Conservation (phyloP, 495 filamentous ascomycete genomes). For the Neurospora sp. region DNA sequence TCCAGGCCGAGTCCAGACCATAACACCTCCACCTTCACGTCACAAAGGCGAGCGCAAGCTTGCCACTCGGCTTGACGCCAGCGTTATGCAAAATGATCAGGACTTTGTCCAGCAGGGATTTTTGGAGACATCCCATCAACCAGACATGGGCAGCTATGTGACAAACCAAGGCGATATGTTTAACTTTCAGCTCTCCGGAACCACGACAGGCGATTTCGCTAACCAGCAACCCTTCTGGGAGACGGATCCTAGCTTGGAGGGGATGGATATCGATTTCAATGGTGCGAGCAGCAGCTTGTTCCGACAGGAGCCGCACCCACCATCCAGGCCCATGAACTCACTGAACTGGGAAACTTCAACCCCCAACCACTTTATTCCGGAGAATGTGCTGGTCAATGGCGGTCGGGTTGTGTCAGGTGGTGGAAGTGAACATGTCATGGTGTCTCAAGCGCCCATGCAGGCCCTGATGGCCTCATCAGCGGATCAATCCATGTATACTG, state of each 20-base stretch:
- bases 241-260: slow-evolving; percentile 40
- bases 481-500: slow-evolving; percentile 28
- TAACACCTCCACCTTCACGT: slow-evolving; percentile 41
- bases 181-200: slow-evolving; percentile 58
- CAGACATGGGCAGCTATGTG: slow-evolving; percentile 28
- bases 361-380: slow-evolving; percentile 35
- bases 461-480: slow-evolving; percentile 24
- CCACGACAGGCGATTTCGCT: slow-evolving; percentile 56
- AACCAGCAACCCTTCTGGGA: slow-evolving; percentile 71
- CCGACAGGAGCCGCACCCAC: slow-evolving; percentile 22
- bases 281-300: slow-evolving; percentile 22
- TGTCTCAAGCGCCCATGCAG: slow-evolving; percentile 29
- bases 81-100: slow-evolving; percentile 44
- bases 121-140: slow-evolving; percentile 29
- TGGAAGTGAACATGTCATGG: slow-evolving; percentile 23
- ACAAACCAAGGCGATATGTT: slow-evolving; percentile 40
- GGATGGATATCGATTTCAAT: slow-evolving; percentile 47
- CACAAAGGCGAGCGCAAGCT: slow-evolving; percentile 42
- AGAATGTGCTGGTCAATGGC: slow-evolving; percentile 16
- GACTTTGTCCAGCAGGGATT: slow-evolving; percentile 35
- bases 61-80: slow-evolving; percentile 37
- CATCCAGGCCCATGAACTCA: slow-evolving; percentile 31
- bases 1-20: slow-evolving; percentile 34
- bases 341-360: slow-evolving; percentile 40
- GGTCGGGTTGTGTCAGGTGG: slow-evolving; percentile 18